These are phyloP conservation scores for Fragilariopsis cylindrus DNA, from an alignment of 108 stramenopile genomes.

Conservation along the genomic window DNA sequence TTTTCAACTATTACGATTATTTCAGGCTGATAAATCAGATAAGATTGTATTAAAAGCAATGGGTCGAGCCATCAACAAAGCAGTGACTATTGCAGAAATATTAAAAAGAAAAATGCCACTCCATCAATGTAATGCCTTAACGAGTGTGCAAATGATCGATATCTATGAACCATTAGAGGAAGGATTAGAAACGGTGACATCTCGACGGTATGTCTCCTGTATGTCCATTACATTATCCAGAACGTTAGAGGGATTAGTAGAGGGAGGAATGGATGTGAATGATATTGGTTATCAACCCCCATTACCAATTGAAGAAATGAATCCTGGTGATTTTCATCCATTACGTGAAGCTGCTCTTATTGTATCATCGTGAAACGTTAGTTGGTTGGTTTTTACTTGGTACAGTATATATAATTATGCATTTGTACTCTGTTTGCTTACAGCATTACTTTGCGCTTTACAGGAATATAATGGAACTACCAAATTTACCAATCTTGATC, in stretches of 20 bases:
- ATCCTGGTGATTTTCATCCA: conserved; percentile 50
- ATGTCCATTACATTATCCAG: conserved; percentile 70
- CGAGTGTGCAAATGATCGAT: conserved; percentile 78
- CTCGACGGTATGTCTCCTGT: conserved; percentile 76
- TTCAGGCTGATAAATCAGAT: conserved; percentile 56
- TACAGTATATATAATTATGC: too few relatives aligned
- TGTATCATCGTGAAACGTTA: conserved; percentile 16
- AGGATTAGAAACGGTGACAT: conserved; percentile 80
- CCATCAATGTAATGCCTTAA: conserved; percentile 73
- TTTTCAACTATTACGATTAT: background rate
- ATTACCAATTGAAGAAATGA: conserved; percentile 35
- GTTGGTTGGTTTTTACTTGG: too few relatives aligned
- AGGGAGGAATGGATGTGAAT: conserved; percentile 45
- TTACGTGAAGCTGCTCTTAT: conserved; percentile 31
- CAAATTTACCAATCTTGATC: too few relatives aligned
- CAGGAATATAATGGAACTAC: too few relatives aligned
- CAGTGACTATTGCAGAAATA: conserved; percentile 88
- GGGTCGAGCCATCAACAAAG: conserved; percentile 90
- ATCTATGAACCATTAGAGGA: conserved; percentile 87
- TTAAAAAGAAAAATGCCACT: conserved; percentile 84
- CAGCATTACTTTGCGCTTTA: too few relatives aligned
- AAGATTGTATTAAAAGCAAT: conserved; percentile 81
- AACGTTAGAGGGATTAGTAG: conserved; percentile 22
- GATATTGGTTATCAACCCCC: conserved; percentile 80
- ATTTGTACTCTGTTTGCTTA: too few relatives aligned